Conservation (phyloP, 768 basidiomycete species). For the Serendipita sp. region DNA sequence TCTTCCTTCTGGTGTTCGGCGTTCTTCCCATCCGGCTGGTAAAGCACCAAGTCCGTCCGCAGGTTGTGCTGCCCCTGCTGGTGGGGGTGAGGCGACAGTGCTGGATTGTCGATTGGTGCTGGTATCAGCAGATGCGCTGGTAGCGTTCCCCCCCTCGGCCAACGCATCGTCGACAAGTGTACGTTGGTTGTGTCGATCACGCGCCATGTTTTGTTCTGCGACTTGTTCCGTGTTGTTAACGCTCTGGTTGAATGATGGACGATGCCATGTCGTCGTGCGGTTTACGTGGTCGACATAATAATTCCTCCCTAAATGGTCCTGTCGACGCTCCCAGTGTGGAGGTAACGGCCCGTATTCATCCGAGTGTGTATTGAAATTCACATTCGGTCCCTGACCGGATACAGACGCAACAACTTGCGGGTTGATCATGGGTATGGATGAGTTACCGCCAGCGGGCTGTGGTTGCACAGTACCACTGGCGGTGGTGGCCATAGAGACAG, state of each 20-base stretch:
- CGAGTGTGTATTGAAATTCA: conserved; percentile 83
- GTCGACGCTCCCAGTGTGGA: conserved; percentile 87
- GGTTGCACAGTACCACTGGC: not conserved
- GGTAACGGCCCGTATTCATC: conserved; percentile 90
- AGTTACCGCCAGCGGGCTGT: conserved; percentile 10
- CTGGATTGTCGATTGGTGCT: conserved; percentile 18
- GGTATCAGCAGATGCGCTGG: conserved; percentile 17
- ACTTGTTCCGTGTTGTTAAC: conserved; percentile 57
- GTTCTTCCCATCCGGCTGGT: conserved; percentile 97
- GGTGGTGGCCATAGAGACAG: not conserved
- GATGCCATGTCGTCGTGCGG: conserved; percentile 93
- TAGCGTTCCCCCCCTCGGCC: conserved; percentile 41
- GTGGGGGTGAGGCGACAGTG: conserved; percentile 20
- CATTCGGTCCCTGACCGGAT: conserved; percentile 17
- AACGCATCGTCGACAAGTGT: conserved; percentile 72
- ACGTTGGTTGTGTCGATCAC: conserved; percentile 72
- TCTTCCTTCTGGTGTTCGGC: conserved; percentile 94
- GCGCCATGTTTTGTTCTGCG: conserved; percentile 67
- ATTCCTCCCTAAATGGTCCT: conserved; percentile 87
- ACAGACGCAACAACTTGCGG: conserved; percentile 30
- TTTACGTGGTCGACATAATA: conserved; percentile 99
- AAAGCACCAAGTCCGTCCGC: conserved; percentile 46
- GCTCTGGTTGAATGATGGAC: conserved; percentile 64
- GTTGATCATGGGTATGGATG: conserved; percentile 16
- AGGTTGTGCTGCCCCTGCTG: conserved; percentile 26